Conservation (phyloP, 2,329 filamentous ascomycete species). For the Rosellinia necatrix region DNA sequence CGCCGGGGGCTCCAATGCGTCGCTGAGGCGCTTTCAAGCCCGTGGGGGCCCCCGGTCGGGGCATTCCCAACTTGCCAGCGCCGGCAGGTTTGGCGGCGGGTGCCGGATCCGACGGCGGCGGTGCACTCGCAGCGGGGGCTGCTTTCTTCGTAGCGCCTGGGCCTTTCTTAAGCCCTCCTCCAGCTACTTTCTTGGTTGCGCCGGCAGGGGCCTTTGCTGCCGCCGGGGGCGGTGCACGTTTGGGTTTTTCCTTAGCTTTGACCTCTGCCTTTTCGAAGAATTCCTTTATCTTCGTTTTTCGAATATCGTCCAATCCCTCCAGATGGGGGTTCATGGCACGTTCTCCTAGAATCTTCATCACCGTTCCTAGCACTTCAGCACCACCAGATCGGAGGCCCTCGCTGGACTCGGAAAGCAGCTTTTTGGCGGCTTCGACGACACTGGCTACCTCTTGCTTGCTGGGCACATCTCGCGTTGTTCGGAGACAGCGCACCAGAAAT, state of each 20-base stretch:
- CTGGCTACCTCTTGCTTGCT: conserved; percentile 80
- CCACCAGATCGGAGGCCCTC: conserved; percentile 85
- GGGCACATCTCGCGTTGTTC: conserved; percentile 81
- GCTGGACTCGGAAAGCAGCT: conserved; percentile 85
- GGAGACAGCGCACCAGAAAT: conserved; percentile 87
- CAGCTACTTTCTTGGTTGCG: conserved; percentile 41
- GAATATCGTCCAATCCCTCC: conserved; percentile 91
- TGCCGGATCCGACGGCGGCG: conserved; percentile 51
- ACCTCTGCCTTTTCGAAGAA: conserved; percentile 81
- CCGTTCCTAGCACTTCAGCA: conserved; percentile 86
- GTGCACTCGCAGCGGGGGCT: conserved; percentile 46
- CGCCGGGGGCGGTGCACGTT: conserved; percentile 69
- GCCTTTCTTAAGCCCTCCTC: conserved; percentile 52
- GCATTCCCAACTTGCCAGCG: conserved; percentile 57
- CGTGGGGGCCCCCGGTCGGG: conserved; percentile 57
- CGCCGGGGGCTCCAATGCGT: conserved; percentile 54
- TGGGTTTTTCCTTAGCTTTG: conserved; percentile 90
- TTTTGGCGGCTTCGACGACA: conserved; percentile 88
- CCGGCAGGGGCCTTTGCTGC: conserved; percentile 56
- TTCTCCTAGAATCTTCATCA: conserved; percentile 99
- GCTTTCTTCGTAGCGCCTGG: conserved; percentile 59
- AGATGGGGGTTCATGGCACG: conserved; percentile 91
- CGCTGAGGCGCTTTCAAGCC: conserved; percentile 66
- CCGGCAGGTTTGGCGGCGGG: conserved; percentile 57
- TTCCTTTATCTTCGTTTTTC: conserved; percentile 95